A percentile compares a stretch with the other conserved stretches of the same genome.
Evolutionary conservation across 345 rosid species (phyloP).

Genomic region (Citrus unshiu): DNA sequence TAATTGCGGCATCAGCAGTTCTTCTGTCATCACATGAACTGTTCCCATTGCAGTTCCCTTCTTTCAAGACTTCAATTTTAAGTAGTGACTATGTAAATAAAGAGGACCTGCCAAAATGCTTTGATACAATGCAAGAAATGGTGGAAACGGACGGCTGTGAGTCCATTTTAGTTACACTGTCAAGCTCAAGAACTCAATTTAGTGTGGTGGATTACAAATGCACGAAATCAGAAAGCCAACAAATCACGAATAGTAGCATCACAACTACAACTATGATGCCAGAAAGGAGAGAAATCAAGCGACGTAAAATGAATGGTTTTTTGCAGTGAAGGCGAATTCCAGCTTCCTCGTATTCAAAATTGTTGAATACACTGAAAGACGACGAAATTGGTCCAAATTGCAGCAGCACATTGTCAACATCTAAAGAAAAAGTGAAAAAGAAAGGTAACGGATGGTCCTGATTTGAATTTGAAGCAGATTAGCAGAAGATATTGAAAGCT

Average conservation of each 20-base stretch:
- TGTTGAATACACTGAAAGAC: conserved; percentile 12
- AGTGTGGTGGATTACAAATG: conserved; percentile 41
- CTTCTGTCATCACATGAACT: conserved; percentile 51
- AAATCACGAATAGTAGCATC: conserved; percentile 5
- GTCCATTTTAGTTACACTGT: conserved; percentile 22
- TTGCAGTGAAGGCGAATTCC: conserved; percentile 18
- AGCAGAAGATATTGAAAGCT: conserved; percentile 1
- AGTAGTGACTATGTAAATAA: conserved; percentile 33
- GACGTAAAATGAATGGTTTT: conserved; percentile 19
- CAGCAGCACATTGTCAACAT: not conserved
- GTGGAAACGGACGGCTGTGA: conserved; percentile 27
- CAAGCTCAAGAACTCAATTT: conserved; percentile 43
- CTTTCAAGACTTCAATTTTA: conserved; percentile 34
- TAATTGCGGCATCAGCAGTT: conserved; percentile 57
- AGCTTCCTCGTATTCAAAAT: conserved; percentile 29
- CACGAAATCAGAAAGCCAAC: conserved; percentile 33
- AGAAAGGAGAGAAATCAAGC: conserved; percentile 27
- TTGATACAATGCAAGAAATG: conserved; percentile 37
- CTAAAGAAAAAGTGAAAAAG: not conserved
- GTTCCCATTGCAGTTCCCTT: conserved; percentile 45
- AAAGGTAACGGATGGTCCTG: not conserved
- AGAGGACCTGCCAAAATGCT: conserved; percentile 42
- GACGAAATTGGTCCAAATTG: not conserved
- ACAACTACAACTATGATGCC: not conserved
- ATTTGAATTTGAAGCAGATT: not conserved